Evolutionary conservation across 75 land plant species (phyloP).

Genomic region (Picea glauca): DNA sequence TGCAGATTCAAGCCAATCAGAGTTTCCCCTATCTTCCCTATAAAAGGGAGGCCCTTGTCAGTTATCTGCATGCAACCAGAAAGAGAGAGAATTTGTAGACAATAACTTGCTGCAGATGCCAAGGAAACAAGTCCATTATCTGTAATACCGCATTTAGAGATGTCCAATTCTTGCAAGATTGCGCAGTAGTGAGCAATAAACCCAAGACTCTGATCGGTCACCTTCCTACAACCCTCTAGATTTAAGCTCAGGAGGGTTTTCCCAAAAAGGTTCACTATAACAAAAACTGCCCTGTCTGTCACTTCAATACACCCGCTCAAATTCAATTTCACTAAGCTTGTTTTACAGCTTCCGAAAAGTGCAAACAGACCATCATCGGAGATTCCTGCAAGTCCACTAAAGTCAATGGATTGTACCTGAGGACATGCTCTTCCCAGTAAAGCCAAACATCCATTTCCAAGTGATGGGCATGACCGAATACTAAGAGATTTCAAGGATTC

Average conservation of each 20-base stretch:
- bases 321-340: conserved; percentile 58
- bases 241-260: conserved; percentile 44
- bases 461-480: conserved; percentile 57
- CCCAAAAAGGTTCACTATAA: conserved; percentile 52
- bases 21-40: conserved; percentile 38
- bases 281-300: conserved; percentile 46
- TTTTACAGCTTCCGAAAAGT: conserved; percentile 41
- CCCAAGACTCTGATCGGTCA: conserved; percentile 62
- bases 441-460: conserved; percentile 49
- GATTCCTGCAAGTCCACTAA: conserved; percentile 53
- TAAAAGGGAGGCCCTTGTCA: conserved; percentile 47
- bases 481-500: conserved; percentile 54
- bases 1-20: conserved; percentile 72
- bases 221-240: conserved; percentile 64
- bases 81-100: conserved; percentile 59
- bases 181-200: conserved; percentile 51
- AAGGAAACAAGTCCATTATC: conserved; percentile 65
- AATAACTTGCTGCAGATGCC: conserved; percentile 33
- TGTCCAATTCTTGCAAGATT: conserved; percentile 60
- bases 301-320: conserved; percentile 58
- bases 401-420: conserved; percentile 47
- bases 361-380: conserved; percentile 62
- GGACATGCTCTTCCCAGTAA: conserved; percentile 64
- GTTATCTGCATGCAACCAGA: conserved; percentile 63
- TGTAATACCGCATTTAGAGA: conserved; percentile 60